phyloP scores from a whole-genome alignment of 768 basidiomycete species.

The Megacollybia marginata region DNA sequence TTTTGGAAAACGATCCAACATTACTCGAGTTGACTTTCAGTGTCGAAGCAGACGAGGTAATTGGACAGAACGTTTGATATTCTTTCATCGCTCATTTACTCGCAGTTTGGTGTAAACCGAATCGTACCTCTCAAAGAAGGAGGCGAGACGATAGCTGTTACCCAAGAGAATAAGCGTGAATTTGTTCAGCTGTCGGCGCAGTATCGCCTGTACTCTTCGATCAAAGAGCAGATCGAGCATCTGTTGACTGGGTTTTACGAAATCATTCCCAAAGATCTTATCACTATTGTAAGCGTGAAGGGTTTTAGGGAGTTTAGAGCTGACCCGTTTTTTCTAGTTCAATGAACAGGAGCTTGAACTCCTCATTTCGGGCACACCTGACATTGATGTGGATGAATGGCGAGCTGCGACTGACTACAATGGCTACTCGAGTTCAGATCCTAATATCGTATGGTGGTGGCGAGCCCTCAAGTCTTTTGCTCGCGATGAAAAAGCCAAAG shows the following conservation, averaged over 20 bases:
- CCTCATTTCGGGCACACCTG: conserved; percentile 94
- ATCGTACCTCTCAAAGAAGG: conserved; percentile 82
- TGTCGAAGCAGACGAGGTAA: conserved; percentile 90
- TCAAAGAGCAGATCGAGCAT: conserved; percentile 92
- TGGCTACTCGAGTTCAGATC: conserved; percentile 81
- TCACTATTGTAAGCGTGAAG: conserved; percentile 68
- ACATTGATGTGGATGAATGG: conserved; percentile 98
- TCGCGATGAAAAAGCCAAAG: conserved; percentile 93
- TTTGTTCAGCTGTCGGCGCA: conserved; percentile 95
- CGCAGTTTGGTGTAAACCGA: conserved; percentile 84
- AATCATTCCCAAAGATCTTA: conserved; percentile 93
- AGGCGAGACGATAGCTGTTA: conserved; percentile 80
- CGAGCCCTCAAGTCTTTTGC: conserved; percentile 95
- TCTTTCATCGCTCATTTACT: conserved; percentile 3
- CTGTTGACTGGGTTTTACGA: conserved; percentile 91
- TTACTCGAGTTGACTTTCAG: conserved; percentile 87
- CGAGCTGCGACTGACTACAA: conserved; percentile 87
- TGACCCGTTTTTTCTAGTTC: conserved; percentile 44
- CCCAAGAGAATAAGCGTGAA: conserved; percentile 94
- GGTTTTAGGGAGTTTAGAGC: conserved; percentile 4
- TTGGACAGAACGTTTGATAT: conserved; percentile 3
- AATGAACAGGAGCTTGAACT: conserved; percentile 93
- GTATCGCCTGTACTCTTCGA: conserved; percentile 88
- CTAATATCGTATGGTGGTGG: conserved; percentile 99
- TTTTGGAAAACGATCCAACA: conserved; percentile 91